These are phyloP conservation scores for Fusarium graminum DNA, from an alignment of 2,329 filamentous ascomycete species.

Conservation along the genomic window DNA sequence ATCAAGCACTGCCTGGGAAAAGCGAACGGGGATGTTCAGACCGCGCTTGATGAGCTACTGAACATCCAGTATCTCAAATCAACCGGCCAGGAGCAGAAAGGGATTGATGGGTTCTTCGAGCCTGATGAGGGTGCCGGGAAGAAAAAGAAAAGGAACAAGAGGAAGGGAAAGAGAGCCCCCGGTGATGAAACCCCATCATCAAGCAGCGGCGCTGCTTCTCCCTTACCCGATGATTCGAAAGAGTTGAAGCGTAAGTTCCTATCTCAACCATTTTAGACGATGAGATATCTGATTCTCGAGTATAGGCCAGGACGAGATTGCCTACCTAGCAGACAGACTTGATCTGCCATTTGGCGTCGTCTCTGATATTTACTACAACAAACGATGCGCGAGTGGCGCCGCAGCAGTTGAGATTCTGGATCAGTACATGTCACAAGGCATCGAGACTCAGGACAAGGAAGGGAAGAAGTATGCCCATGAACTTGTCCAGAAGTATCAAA, in stretches of 20 bases:
- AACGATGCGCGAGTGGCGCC: conserved; percentile 55
- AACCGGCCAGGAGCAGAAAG: conserved; percentile 72
- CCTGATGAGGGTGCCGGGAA: conserved; percentile 61
- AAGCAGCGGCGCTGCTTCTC: conserved; percentile 32
- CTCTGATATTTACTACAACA: conserved; percentile 56
- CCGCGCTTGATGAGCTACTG: conserved; percentile 82
- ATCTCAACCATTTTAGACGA: neutral
- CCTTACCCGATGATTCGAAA: conserved; percentile 39
- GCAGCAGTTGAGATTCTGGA: conserved; percentile 60
- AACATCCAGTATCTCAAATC: conserved; percentile 83
- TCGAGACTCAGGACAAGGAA: conserved; percentile 51
- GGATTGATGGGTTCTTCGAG: conserved; percentile 84
- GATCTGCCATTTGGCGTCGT: conserved; percentile 58
- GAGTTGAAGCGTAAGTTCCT: conserved; percentile 51
- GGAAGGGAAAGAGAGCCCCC: conserved; percentile 46
- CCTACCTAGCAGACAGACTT: conserved; percentile 60
- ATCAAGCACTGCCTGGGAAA: conserved; percentile 77
- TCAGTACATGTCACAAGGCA: conserved; percentile 57
- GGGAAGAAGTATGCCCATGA: conserved; percentile 51
- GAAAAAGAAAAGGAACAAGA: conserved; percentile 56
- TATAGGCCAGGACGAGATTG: conserved; percentile 57
- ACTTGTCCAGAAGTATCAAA: conserved; percentile 56
- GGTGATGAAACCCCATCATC: conserved; percentile 29
- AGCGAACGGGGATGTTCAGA: conserved; percentile 73
- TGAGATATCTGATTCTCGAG: neutral